Conservation (phyloP, 179 eudicot genomes). For the Silene coronaria region DNA sequence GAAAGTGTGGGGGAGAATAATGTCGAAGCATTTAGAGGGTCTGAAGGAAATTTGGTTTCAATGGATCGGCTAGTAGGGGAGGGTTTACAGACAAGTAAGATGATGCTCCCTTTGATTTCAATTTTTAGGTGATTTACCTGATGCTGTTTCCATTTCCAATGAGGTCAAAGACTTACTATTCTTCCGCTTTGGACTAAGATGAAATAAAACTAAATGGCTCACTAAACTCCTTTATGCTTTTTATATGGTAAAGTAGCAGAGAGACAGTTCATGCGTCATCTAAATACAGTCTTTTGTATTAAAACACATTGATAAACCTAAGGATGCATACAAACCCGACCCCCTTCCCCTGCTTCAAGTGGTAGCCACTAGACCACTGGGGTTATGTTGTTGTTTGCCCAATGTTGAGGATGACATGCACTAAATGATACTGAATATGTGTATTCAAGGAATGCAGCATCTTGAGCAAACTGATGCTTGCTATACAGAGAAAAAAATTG, state of each 20-base stretch:
- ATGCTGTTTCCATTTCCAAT: not conserved
- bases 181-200: not conserved
- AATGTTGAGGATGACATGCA: constrained; percentile 11
- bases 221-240: not conserved
- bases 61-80: constrained; percentile 27
- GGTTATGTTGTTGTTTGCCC: not conserved
- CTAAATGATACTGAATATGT: constrained; percentile 25
- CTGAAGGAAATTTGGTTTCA: constrained; percentile 19
- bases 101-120: constrained; percentile 16
- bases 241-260: not conserved
- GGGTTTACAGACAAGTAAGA: constrained; percentile 41
- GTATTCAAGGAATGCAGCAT: constrained; percentile 57
- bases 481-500: constrained; percentile 27
- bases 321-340: not conserved
- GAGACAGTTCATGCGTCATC: not conserved
- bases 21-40: constrained; percentile 27
- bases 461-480: constrained; percentile 29
- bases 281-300: not conserved
- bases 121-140: not conserved
- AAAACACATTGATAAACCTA: not conserved
- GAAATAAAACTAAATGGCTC: too few relatives aligned
- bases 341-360: not conserved
- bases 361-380: not conserved
- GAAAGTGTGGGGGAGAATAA: constrained; percentile 13
- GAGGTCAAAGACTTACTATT: not conserved